phyloP scores from a whole-genome alignment of 2,329 filamentous ascomycete species.

The Fusarium ambrosium region DNA sequence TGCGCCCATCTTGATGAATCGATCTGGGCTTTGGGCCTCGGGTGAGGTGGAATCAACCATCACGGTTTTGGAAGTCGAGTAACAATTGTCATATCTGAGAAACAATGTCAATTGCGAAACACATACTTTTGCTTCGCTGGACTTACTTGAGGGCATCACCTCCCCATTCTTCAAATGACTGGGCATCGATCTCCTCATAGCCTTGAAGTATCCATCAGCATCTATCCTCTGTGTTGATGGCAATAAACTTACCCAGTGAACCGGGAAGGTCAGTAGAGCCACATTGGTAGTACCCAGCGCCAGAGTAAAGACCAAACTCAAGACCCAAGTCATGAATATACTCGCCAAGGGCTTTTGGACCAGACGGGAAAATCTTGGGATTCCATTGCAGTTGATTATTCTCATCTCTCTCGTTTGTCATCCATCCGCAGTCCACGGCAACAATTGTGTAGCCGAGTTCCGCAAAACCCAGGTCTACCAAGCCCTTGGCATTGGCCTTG shows the following conservation, averaged over 20 bases:
- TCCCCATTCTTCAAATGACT: conserved; percentile 58
- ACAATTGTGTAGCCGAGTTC: conserved; percentile 68
- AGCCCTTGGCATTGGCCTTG: conserved; percentile 63
- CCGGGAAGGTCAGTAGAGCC: conserved; percentile 59
- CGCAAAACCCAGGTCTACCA: conserved; percentile 65
- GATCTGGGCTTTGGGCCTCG: conserved; percentile 55
- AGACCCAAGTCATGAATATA: conserved; percentile 63
- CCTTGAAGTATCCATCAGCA: conserved; percentile 41
- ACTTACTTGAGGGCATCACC: conserved; percentile 66
- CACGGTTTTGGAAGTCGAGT: conserved; percentile 56
- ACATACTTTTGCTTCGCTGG: fast-evolving
- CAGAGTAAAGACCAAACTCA: conserved; percentile 69
- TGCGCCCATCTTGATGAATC: conserved; percentile 62
- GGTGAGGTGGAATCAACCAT: conserved; percentile 58
- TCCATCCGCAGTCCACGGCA: conserved; percentile 72
- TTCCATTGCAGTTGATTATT: conserved; percentile 66
- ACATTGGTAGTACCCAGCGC: conserved; percentile 60
- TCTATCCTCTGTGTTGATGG: fast-evolving
- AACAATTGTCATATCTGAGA: conserved; percentile 63
- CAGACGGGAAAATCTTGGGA: conserved; percentile 62
- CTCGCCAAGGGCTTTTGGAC: conserved; percentile 62
- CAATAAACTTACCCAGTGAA: conserved; percentile 54
- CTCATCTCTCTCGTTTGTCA: conserved; percentile 52
- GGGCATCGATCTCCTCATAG: conserved; percentile 57
- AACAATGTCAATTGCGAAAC: not conserved